A percentile compares a stretch with the other conserved stretches of the same genome.
phyloP scores from a whole-genome alignment of 2,329 filamentous ascomycete genomes.

The Boeremia exigua region DNA sequence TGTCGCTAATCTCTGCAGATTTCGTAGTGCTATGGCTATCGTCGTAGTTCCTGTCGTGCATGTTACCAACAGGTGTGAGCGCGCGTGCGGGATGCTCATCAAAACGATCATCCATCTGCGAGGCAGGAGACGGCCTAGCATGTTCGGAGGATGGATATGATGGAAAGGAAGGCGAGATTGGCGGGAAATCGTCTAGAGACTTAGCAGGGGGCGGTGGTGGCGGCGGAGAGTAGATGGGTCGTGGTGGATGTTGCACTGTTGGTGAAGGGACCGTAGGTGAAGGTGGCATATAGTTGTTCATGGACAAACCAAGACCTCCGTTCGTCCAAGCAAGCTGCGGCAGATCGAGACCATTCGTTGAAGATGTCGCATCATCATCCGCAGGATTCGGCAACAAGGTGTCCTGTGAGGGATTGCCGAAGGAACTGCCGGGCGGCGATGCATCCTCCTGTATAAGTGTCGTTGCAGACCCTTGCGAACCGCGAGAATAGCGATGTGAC shows the following conservation, averaged over 20 bases:
- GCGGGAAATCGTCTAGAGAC: slow-evolving; percentile 14
- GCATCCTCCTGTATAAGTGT: slow-evolving; percentile 43
- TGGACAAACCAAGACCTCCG: slow-evolving; percentile 53
- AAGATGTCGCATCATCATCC: slow-evolving; percentile 31
- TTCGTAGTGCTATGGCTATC: slow-evolving; percentile 28
- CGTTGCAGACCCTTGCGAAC: slow-evolving; percentile 38
- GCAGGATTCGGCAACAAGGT: slow-evolving; percentile 46
- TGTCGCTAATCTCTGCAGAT: slow-evolving; percentile 19
- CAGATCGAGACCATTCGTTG: slow-evolving; percentile 35
- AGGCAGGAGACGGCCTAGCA: slow-evolving; percentile 7
- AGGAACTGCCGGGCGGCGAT: slow-evolving; percentile 43
- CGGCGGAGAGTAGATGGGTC: slow-evolving; percentile 56
- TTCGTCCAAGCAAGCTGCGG: slow-evolving; percentile 48
- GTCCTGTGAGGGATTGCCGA: slow-evolving; percentile 37
- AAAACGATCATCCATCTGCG: slow-evolving; percentile 23
- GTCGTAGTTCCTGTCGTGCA: slow-evolving; percentile 25
- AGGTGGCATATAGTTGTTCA: slow-evolving; percentile 41
- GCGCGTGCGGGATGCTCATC: slow-evolving; percentile 34
- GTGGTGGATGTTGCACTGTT: slow-evolving; percentile 46
- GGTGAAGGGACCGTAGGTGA: slow-evolving; percentile 30
- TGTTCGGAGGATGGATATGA: slow-evolving; percentile 8
- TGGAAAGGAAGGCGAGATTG: slow-evolving; percentile 14
- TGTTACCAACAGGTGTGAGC: slow-evolving; percentile 27
- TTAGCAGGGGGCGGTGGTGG: slow-evolving; percentile 46
- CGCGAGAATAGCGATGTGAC: slow-evolving; percentile 43